phyloP scores from a whole-genome alignment of 495 filamentous ascomycete species.

The Oidiodendron maius region DNA sequence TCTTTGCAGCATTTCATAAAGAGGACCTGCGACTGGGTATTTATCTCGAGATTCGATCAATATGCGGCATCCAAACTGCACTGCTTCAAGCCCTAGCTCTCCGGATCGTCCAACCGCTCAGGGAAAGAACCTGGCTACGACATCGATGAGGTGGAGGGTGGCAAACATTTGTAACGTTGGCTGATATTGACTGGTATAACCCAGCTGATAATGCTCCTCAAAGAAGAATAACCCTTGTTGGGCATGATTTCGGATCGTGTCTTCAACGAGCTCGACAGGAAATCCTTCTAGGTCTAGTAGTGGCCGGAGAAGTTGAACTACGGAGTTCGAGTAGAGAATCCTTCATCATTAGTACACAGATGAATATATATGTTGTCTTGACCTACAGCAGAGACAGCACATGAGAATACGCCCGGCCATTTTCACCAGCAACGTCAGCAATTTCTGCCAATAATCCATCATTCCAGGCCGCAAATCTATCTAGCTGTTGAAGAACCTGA shows the following conservation, averaged over 20 bases:
- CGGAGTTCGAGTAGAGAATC: constrained; percentile 17
- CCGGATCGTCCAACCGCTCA: constrained; percentile 9
- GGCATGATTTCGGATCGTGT: constrained; percentile 18
- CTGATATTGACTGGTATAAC: constrained; percentile 26
- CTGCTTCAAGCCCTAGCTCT: constrained; percentile 19
- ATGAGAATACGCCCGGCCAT: constrained; percentile 27
- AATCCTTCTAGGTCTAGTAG: constrained; percentile 19
- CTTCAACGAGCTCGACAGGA: constrained; percentile 9
- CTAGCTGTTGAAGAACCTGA: constrained; percentile 24
- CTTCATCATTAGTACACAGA: constrained; percentile 9
- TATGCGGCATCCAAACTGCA: constrained; percentile 24
- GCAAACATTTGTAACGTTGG: constrained; percentile 30
- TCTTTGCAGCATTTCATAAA: constrained; percentile 28
- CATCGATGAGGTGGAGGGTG: constrained; percentile 28
- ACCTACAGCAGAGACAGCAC: constrained; percentile 32
- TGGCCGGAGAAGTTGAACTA: constrained; percentile 20
- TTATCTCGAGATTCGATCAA: constrained; percentile 25
- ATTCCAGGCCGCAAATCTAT: constrained; percentile 26
- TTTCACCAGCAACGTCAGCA: constrained; percentile 20
- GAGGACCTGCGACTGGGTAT: constrained; percentile 26
- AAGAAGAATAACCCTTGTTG: constrained; percentile 20
- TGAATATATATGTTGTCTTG: not conserved
- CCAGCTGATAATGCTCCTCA: constrained; percentile 20
- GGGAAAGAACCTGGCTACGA: constrained; percentile 22
- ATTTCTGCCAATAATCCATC: constrained; percentile 24